Evolutionary conservation across 495 filamentous ascomycete genomes (phyloP).

Genomic region (Cercophora samala): DNA sequence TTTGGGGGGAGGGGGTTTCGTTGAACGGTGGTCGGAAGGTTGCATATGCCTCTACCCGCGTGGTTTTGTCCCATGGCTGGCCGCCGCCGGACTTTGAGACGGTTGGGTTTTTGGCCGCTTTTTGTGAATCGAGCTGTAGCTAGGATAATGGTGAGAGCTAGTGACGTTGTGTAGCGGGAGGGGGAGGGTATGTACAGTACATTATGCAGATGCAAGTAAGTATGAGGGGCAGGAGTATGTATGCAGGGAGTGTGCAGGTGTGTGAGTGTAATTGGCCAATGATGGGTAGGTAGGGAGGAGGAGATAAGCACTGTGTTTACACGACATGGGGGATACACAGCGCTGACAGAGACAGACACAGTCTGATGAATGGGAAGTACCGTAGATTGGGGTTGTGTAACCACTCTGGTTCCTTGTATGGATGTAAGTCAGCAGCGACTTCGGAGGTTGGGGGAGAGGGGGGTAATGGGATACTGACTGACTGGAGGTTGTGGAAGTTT

Average conservation of each 20-base stretch:
- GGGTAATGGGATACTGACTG: no score
- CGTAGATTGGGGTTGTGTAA: not conserved
- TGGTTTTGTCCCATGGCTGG: no score
- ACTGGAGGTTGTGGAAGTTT: no score
- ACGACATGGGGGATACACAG: no score
- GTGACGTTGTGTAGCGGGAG: not conserved
- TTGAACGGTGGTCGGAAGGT: not conserved
- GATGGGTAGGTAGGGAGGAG: not conserved
- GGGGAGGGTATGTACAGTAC: not conserved
- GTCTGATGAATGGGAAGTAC: not conserved
- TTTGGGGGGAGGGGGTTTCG: not conserved
- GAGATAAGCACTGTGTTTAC: not conserved
- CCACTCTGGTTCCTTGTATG: not conserved
- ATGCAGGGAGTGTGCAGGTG: not conserved
- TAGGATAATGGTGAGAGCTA: not conserved
- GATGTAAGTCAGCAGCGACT: not conserved
- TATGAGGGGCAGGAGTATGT: not conserved
- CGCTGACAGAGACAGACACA: no score
- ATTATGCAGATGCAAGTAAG: not conserved
- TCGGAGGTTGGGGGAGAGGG: no score
- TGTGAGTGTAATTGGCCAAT: not conserved
- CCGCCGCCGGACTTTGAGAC: no score
- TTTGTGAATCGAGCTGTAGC: no score
- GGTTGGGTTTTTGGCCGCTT: no score
- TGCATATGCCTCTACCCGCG: not conserved